Evolutionary conservation across 1,284 basidiomycete species (phyloP).

Genomic region (Singerocomus rubriflavus): DNA sequence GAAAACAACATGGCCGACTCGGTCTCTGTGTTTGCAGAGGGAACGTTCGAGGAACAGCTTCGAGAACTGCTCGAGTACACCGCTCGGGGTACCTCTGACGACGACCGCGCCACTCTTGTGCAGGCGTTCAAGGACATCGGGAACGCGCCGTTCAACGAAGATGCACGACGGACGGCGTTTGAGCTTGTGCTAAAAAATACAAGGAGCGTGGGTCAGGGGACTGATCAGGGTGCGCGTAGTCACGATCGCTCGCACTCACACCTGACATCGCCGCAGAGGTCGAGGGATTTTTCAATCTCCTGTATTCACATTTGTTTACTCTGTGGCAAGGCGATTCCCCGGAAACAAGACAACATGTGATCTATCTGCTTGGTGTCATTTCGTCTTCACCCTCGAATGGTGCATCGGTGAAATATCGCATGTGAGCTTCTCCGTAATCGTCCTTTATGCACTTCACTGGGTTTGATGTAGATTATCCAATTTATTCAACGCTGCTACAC

Average conservation of each 20-base stretch:
- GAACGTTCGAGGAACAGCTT: slow-evolving; percentile 84
- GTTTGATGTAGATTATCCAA: slow-evolving; percentile 69
- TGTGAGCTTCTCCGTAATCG: slow-evolving; percentile 43
- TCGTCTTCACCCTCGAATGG: slow-evolving; percentile 52
- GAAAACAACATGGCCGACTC: slow-evolving; percentile 68
- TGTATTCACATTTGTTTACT: slow-evolving; percentile 66
- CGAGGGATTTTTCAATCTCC: slow-evolving; percentile 84
- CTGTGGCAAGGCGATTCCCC: slow-evolving; percentile 53
- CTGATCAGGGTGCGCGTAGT: slow-evolving; percentile 59
- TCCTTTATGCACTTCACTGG: slow-evolving; percentile 7
- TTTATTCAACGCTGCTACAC: slow-evolving; percentile 81
- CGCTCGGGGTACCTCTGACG: slow-evolving; percentile 63
- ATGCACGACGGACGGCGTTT: slow-evolving; percentile 51
- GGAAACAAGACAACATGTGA: slow-evolving; percentile 51
- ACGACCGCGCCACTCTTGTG: slow-evolving; percentile 60
- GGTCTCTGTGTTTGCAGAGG: slow-evolving; percentile 83
- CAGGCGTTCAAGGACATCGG: slow-evolving; percentile 64
- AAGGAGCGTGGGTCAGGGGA: slow-evolving; percentile 69
- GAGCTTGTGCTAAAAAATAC: slow-evolving; percentile 58
- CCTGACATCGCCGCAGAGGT: slow-evolving; percentile 50
- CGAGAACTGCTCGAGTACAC: slow-evolving; percentile 79
- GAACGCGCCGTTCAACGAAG: slow-evolving; percentile 43
- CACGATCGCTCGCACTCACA: not conserved
- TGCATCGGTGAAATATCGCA: slow-evolving; percentile 61
- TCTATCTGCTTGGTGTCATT: slow-evolving; percentile 53